phyloP scores from a whole-genome alignment of 306 rosid genomes.

The Casuarina glauca region DNA sequence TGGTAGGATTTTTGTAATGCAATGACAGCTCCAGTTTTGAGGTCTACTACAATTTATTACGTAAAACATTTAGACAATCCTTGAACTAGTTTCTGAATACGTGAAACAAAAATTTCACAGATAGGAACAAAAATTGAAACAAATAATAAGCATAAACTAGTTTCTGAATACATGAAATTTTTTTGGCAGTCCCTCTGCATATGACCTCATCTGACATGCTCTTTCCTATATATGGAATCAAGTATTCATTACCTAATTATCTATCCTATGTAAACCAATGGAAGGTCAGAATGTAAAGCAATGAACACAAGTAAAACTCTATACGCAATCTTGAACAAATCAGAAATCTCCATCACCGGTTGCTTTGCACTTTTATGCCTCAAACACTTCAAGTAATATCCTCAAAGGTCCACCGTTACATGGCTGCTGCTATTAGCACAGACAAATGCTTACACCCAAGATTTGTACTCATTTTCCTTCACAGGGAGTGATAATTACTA shows the following conservation, averaged over 20 bases:
- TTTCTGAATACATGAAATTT: too few relatives aligned
- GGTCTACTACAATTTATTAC: neutral
- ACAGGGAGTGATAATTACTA: neutral
- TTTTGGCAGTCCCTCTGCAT: neutral
- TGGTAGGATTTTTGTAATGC: neutral
- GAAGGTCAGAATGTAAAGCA: neutral
- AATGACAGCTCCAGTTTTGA: neutral
- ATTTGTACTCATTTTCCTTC: constrained; percentile 1
- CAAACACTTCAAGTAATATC: neutral
- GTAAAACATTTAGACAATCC: neutral
- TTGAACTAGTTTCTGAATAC: too few relatives aligned
- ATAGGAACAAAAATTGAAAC: neutral
- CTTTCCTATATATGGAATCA: neutral
- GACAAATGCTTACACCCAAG: constrained; percentile 1
- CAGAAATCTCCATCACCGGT: neutral
- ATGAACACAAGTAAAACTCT: neutral
- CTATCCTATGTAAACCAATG: neutral
- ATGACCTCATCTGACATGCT: neutral
- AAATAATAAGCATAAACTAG: too few relatives aligned
- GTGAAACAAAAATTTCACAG: too few relatives aligned
- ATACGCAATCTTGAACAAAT: neutral
- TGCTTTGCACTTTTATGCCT: neutral
- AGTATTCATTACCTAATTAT: neutral
- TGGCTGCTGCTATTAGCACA: neutral
- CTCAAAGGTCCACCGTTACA: neutral